phyloP scores from a whole-genome alignment of 768 basidiomycete genomes.

The Pleurotus giganteus region DNA sequence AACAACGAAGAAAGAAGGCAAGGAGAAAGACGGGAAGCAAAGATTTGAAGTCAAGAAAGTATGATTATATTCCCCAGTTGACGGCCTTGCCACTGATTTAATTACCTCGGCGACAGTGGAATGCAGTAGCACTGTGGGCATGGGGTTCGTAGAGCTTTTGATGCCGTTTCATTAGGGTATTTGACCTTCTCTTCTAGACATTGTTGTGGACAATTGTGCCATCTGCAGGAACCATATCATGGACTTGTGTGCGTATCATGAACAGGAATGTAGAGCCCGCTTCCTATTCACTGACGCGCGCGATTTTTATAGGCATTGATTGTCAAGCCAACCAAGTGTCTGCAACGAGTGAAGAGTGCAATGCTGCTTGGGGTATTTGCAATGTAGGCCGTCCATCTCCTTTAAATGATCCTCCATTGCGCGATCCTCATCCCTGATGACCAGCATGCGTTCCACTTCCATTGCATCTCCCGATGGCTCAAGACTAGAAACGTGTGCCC shows the following conservation, averaged over 20 bases:
- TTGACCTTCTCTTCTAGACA: slow-evolving; percentile 52
- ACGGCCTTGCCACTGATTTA: slow-evolving; percentile 6
- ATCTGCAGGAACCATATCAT: slow-evolving; percentile 99
- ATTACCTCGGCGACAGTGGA: slow-evolving; percentile 66
- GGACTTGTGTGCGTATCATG: slow-evolving; percentile 90
- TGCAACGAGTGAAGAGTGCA: slow-evolving; percentile 94
- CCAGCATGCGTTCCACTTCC: slow-evolving; percentile 99
- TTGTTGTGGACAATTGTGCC: slow-evolving; percentile 98
- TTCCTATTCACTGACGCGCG: background rate
- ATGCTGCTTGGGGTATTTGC: slow-evolving; percentile 98
- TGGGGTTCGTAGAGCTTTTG: slow-evolving; percentile 66
- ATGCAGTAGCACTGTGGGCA: slow-evolving; percentile 97
- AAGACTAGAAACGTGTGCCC: slow-evolving; percentile 97
- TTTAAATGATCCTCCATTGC: background rate
- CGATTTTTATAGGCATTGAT: slow-evolving; percentile 78
- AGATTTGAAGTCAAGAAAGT: slow-evolving; percentile 99
- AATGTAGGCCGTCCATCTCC: slow-evolving; percentile 57
- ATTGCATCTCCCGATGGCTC: slow-evolving; percentile 98
- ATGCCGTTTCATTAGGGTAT: background rate
- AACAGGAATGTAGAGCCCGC: too few relatives aligned
- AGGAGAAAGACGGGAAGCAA: slow-evolving; percentile 67
- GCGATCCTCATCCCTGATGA: background rate
- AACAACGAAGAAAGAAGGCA: slow-evolving; percentile 44
- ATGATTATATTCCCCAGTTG: slow-evolving; percentile 13
- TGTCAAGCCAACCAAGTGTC: slow-evolving; percentile 99